These are phyloP conservation scores for Pseudogymnoascus destructans DNA, from an alignment of 2,329 filamentous ascomycete genomes.

Conservation along the genomic window DNA sequence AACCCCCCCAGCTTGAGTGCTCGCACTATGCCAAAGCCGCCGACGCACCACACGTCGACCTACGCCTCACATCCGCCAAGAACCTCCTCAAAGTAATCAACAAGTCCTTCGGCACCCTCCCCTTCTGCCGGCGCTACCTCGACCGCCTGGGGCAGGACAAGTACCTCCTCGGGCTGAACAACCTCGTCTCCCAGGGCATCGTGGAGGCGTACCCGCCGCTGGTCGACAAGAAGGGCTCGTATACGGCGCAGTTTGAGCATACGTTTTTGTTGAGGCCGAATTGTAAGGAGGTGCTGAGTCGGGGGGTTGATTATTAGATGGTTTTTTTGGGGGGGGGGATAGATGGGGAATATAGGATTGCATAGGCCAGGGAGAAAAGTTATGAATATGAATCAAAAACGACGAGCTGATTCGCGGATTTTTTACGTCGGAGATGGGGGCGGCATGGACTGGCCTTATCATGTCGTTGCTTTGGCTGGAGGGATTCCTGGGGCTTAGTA, in stretches of 20 bases:
- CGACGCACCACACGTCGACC: slow-evolving; percentile 61
- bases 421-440: neutral
- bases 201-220: slow-evolving; percentile 85
- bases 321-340: neutral
- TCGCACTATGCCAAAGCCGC: slow-evolving; percentile 73
- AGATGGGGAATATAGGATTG: neutral
- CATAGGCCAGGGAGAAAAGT: neutral
- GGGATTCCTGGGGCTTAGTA: neutral
- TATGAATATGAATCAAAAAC: neutral
- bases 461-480: neutral
- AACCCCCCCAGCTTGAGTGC: slow-evolving; percentile 48
- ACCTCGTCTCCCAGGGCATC: slow-evolving; percentile 67
- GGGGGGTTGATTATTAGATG: slow-evolving; percentile 64
- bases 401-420: neutral
- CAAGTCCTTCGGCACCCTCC: slow-evolving; percentile 90
- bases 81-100: slow-evolving; percentile 77
- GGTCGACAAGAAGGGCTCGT: slow-evolving; percentile 84
- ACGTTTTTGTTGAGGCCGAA: slow-evolving; percentile 63
- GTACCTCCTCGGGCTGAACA: slow-evolving; percentile 86
- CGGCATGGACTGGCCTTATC: neutral
- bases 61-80: slow-evolving; percentile 72
- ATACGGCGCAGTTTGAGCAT: slow-evolving; percentile 90
- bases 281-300: slow-evolving; percentile 75
- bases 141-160: slow-evolving; percentile 91
- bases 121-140: slow-evolving; percentile 81